These are phyloP conservation scores for Nevesoporus exiguus DNA, from an alignment of 768 basidiomycete genomes.

Conservation along the genomic window DNA sequence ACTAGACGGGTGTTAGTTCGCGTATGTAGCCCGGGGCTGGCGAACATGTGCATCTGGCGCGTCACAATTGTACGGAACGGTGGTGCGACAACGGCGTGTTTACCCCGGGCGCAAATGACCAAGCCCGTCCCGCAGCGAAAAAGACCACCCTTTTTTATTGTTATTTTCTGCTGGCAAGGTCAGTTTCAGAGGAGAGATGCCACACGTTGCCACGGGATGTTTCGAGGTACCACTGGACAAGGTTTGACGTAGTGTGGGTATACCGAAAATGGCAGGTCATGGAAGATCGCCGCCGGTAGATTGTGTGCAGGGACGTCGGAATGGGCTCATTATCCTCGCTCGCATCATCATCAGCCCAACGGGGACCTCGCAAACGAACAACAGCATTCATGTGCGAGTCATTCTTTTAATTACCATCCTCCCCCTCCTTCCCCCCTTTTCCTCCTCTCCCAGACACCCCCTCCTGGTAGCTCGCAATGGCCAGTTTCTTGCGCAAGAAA, in stretches of 20 bases:
- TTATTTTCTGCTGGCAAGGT: neutral
- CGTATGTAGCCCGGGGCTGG: conserved; percentile 1
- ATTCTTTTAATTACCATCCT: conserved; percentile 9
- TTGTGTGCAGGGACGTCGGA: conserved; percentile 8
- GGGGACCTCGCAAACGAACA: neutral
- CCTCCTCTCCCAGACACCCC: neutral
- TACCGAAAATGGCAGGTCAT: conserved; percentile 16
- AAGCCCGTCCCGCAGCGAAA: neutral
- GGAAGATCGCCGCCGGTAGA: conserved; percentile 21
- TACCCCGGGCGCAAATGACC: conserved; percentile 16
- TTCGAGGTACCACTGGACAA: conserved; percentile 3
- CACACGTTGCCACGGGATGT: conserved; percentile 7
- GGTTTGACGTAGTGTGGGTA: neutral
- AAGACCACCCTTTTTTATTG: neutral
- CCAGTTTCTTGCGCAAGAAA: conserved; percentile 56
- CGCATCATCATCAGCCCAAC: neutral
- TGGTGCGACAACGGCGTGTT: conserved; percentile 16
- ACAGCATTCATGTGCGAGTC: conserved; percentile 5
- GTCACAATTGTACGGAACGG: conserved; percentile 5
- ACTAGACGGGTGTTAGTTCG: conserved; percentile 10
- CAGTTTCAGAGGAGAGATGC: neutral
- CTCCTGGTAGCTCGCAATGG: conserved; percentile 34
- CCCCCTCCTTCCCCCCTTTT: too few species aligned
- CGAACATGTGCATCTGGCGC: conserved; percentile 20
- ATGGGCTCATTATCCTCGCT: conserved; percentile 1